Evolutionary conservation across 73 alveolate genomes (phyloP).

Genomic region (Stentor coeruleus): DNA sequence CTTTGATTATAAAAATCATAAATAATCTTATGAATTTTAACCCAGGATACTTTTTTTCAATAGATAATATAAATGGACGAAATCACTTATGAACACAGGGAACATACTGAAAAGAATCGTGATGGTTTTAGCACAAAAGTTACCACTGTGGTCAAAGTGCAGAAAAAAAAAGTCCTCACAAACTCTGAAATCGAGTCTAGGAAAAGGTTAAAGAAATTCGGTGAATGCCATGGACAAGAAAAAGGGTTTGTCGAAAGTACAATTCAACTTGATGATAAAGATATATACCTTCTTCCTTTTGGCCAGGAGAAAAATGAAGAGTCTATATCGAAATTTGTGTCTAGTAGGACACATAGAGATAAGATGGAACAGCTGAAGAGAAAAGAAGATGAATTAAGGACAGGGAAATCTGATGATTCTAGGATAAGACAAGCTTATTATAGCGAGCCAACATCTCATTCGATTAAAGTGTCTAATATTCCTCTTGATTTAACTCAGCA

Average conservation of each 20-base stretch:
- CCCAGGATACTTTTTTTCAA: too few species aligned
- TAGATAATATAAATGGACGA: conserved; percentile 26
- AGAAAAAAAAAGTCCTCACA: neutral
- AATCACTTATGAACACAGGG: neutral
- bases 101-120: neutral
- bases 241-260: neutral
- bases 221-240: neutral
- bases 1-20: too few species aligned
- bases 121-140: neutral
- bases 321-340: neutral
- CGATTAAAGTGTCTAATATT: neutral
- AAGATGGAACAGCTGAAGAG: neutral
- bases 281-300: neutral
- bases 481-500: neutral
- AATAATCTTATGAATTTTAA: too few species aligned
- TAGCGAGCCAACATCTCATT: neutral
- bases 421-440: neutral
- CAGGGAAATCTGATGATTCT: conserved; percentile 1
- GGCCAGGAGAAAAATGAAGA: conserved; percentile 6
- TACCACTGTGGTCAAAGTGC: neutral
- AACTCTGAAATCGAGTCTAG: conserved; percentile 21
- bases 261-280: conserved; percentile 1
- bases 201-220: conserved; percentile 1
- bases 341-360: neutral
- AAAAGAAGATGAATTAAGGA: neutral